phyloP scores from a whole-genome alignment of 257 asterid genomes.

The Rehmannia glutinosa region DNA sequence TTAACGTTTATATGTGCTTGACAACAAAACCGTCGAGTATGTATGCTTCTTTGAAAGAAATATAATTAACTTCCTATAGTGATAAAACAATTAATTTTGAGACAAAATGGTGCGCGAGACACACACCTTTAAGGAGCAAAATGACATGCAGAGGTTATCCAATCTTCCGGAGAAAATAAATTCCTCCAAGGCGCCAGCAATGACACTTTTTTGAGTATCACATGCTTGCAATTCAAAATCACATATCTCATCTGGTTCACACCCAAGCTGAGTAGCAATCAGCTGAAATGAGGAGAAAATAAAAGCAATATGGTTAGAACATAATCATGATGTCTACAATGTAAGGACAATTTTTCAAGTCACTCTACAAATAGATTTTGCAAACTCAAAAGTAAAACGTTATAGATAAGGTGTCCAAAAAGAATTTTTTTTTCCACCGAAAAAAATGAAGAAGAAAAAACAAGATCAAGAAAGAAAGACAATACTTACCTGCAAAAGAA shows the following conservation, averaged over 20 bases:
- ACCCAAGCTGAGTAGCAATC: slow-evolving; percentile 66
- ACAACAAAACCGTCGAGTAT: not conserved
- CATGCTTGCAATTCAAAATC: slow-evolving; percentile 97
- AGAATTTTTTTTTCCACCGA: too few relatives aligned
- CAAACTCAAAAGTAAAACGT: not conserved
- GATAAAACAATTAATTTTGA: not conserved
- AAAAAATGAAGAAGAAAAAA: not conserved
- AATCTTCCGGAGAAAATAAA: slow-evolving; percentile 91
- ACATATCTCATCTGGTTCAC: slow-evolving; percentile 81
- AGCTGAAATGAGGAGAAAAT: slow-evolving; percentile 40
- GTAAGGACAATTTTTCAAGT: not conserved
- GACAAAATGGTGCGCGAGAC: not conserved
- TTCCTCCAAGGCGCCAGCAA: slow-evolving; percentile 90
- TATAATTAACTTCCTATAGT: not conserved
- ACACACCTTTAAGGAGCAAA: slow-evolving; percentile 84
- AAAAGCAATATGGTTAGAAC: slow-evolving; percentile 1
- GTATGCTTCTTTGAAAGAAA: not conserved
- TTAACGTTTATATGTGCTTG: not conserved
- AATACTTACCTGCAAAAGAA: slow-evolving; percentile 68
- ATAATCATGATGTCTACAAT: not conserved
- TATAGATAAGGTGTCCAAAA: not conserved
- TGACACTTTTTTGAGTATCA: slow-evolving; percentile 84
- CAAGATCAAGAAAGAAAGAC: not conserved
- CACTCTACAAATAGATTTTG: not conserved
- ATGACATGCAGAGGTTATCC: slow-evolving; percentile 95